These are phyloP conservation scores for Penicillium dipodomyicola DNA, from an alignment of 495 filamentous ascomycete genomes.

Conservation along the genomic window DNA sequence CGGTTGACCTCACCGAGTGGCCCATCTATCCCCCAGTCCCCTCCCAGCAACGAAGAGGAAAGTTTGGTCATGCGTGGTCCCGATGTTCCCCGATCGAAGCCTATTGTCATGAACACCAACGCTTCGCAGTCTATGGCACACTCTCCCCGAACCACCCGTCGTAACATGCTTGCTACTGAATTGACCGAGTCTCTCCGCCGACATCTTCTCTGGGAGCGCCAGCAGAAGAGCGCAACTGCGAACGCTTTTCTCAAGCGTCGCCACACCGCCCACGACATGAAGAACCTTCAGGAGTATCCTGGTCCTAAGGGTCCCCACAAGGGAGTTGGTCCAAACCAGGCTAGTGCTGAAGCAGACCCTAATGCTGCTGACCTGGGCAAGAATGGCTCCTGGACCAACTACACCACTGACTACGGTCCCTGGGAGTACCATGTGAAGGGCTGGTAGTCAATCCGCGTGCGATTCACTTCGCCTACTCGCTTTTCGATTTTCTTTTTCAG, in stretches of 20 bases:
- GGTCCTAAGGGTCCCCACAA: slow-evolving; percentile 34
- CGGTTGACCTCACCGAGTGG: slow-evolving; percentile 70
- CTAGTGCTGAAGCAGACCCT: slow-evolving; percentile 16
- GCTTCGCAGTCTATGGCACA: slow-evolving; percentile 60
- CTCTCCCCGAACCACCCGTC: slow-evolving; percentile 87
- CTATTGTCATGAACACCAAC: slow-evolving; percentile 68
- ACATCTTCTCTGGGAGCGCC: slow-evolving; percentile 80
- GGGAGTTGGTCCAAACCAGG: slow-evolving; percentile 16
- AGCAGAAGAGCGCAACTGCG: slow-evolving; percentile 85
- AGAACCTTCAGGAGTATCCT: slow-evolving; percentile 77
- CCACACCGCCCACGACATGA: slow-evolving; percentile 87
- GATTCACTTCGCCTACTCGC: slow-evolving; percentile 5
- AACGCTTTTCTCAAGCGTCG: slow-evolving; percentile 86
- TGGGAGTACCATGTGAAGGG: slow-evolving; percentile 70
- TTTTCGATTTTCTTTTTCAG: not conserved
- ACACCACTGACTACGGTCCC: slow-evolving; percentile 58
- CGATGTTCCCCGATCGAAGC: slow-evolving; percentile 76
- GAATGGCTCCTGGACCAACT: slow-evolving; percentile 64
- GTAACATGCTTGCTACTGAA: slow-evolving; percentile 96
- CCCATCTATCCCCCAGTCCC: slow-evolving; percentile 70
- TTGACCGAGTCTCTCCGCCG: slow-evolving; percentile 77
- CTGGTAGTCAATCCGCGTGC: slow-evolving; percentile 50
- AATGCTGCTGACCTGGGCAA: slow-evolving; percentile 42
- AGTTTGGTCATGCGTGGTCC: slow-evolving; percentile 70
- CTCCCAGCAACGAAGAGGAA: slow-evolving; percentile 64